Base-by-base conservation (phyloP, 2,329 filamentous ascomycete genomes). In the Penicillium crustosum region DNA sequence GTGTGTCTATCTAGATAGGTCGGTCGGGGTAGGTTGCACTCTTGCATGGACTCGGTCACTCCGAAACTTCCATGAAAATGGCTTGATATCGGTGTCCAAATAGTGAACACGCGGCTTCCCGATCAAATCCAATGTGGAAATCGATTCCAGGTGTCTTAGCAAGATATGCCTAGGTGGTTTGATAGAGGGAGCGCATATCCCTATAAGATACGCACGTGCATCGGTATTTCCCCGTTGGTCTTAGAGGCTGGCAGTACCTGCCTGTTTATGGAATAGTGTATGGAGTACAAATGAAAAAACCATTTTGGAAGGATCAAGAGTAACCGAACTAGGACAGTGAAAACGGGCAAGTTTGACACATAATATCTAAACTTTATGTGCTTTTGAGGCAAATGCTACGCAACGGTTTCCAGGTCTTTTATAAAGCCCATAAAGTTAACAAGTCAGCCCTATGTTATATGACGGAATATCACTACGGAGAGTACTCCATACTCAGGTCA, bases 11-110 rank as follows among this genome's bases (percentile, higher is more conserved):
- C n/a, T 29, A 23, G 38, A 38, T 12, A 39, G 19, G 6, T 12
- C 27, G 39, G 27, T 44, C 17, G 50, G 50, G 39, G 31, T n/a
- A 55, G 13, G 29, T 55, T 42, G 17, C 38, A 55, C 19, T 51
- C 17, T 7, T 23, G 21, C 36, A 10, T 17, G 33, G 8, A 49
- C 23, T 52, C 52, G 52, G 52, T 33, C 25, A 17, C 27, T 31
- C 52, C 35, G 33, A 39, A 41, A 9, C 3, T 33, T 29, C 13
- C 5, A 42, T 4, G 12, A 6, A 45, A 1, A 38, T 29, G 25
- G 6, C 2, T 15, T 50, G 21, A 29, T 39, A 27, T 50, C 17
- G 10, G 33, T 47, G 35, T 48, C 12, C 13, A 10, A 27, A 6
- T 19, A 29, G 12, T 19, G 47, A 35, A 19, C 33, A 29, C 29